phyloP scores from a whole-genome alignment of 2,329 filamentous ascomycete genomes.

The Zelopaecilomyces penicillatus region DNA sequence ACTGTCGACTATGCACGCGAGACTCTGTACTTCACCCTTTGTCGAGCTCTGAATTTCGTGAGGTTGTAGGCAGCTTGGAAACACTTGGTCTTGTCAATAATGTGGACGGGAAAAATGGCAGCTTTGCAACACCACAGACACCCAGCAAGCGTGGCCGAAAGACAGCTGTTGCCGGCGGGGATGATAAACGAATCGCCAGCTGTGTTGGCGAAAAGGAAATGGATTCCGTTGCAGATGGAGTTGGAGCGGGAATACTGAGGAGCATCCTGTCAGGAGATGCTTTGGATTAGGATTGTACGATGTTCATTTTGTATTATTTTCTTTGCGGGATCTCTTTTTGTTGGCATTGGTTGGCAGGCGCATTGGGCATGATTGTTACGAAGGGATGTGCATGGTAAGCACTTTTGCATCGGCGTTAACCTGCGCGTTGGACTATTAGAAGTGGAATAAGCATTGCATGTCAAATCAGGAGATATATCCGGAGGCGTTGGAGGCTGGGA shows the following conservation, averaged over 20 bases:
- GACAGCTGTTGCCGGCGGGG: conserved; percentile 43
- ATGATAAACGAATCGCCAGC: conserved; percentile 73
- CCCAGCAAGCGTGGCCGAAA: conserved; percentile 62
- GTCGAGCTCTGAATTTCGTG: conserved; percentile 85
- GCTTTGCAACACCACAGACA: conserved; percentile 55
- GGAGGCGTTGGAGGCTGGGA: too few species aligned
- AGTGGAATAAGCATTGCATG: too few species aligned
- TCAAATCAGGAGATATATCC: too few species aligned
- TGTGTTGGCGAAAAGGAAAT: conserved; percentile 76
- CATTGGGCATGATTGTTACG: not conserved
- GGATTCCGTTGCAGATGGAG: conserved; percentile 56
- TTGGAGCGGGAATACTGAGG: conserved; percentile 52
- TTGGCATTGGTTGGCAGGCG: conserved; percentile 8
- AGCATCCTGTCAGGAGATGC: conserved; percentile 55
- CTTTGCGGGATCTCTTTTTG: not conserved
- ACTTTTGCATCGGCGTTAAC: too few species aligned
- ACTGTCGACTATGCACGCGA: conserved; percentile 71
- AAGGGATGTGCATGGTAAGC: too few species aligned
- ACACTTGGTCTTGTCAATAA: conserved; percentile 71
- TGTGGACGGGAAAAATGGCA: conserved; percentile 62
- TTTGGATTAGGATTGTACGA: conserved; percentile 34
- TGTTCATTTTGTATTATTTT: conserved; percentile 4
- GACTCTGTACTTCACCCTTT: conserved; percentile 87
- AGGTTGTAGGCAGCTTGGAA: conserved; percentile 84
- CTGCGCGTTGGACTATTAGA: too few species aligned